Percentiles rank a stretch among this genome's conserved stretches.
Evolutionary conservation across 805 yeast genomes (phyloP).

Genomic region (Ogataea glucozyma): DNA sequence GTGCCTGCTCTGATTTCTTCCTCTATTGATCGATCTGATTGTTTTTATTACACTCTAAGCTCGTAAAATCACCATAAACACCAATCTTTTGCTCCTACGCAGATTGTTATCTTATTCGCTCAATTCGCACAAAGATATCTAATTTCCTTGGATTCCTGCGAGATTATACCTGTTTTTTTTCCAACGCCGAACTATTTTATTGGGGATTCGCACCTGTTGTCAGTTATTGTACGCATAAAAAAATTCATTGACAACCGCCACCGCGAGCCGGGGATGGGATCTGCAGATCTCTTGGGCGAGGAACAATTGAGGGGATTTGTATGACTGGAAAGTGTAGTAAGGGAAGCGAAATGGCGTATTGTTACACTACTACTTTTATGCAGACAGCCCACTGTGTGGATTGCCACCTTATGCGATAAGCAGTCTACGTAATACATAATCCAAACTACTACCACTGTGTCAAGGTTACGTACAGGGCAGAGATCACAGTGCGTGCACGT

Average conservation of each 20-base stretch:
- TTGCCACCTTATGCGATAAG: no score
- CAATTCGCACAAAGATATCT: background rate
- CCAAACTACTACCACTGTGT: no score
- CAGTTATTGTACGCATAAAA: background rate
- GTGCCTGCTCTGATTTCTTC: no score
- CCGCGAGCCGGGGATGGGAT: conserved; percentile 8
- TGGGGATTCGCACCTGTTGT: conserved; percentile 6
- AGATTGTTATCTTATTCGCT: background rate
- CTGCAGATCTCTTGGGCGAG: conserved; percentile 8
- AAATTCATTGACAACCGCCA: conserved; percentile 6
- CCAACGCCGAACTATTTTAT: background rate
- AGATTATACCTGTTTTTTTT: conserved; percentile 4
- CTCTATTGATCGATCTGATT: no score
- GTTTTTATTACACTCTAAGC: background rate
- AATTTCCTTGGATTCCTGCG: conserved; percentile 7
- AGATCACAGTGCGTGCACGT: no score
- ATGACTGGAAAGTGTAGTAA: no score
- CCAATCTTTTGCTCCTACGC: background rate
- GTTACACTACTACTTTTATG: no score
- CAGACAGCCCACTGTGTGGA: no score
- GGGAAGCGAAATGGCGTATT: no score
- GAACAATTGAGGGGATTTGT: no score
- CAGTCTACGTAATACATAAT: no score
- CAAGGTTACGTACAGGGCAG: no score
- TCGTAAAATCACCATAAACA: background rate